Conservation (phyloP, 352 stramenopile genomes). For the Pythium phragmiticola region DNA sequence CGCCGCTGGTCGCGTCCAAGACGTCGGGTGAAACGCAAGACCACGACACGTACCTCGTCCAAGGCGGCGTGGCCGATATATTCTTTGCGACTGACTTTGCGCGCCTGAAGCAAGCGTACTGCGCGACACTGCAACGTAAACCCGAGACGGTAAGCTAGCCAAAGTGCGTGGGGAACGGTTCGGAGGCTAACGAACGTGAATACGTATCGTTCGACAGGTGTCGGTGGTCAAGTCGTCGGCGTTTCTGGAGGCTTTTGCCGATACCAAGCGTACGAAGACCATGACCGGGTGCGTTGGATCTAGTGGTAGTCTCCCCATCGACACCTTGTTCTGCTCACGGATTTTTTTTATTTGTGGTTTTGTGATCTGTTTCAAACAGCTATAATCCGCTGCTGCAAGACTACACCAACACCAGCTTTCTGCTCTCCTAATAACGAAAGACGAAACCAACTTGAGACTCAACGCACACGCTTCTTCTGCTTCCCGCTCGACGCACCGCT, state of each 20-base stretch:
- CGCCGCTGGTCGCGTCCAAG: constrained; percentile 87
- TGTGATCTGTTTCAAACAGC: constrained; percentile 26
- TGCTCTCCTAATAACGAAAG: constrained; percentile 60
- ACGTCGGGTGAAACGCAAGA: constrained; percentile 71
- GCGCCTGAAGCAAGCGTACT: constrained; percentile 81
- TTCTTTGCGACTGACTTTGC: constrained; percentile 91
- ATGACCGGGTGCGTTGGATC: constrained; percentile 57
- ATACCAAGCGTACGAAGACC: constrained; percentile 76
- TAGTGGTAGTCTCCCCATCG: neutral
- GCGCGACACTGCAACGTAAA: constrained; percentile 50
- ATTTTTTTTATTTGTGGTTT: neutral
- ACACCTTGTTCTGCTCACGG: neutral
- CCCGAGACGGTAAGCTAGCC: constrained; percentile 38
- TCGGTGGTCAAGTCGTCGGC: constrained; percentile 80
- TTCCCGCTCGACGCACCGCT: constrained; percentile 4
- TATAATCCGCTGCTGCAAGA: constrained; percentile 90
- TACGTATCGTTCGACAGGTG: constrained; percentile 33
- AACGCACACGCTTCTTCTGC: constrained; percentile 24
- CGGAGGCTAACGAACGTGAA: too few relatives aligned
- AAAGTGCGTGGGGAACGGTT: too few relatives aligned
- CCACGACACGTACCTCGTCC: constrained; percentile 87
- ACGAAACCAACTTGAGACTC: constrained; percentile 5
- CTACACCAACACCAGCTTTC: constrained; percentile 90
- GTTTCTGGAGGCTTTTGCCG: constrained; percentile 82
- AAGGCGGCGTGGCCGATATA: constrained; percentile 86